Evolutionary conservation across 2,329 filamentous ascomycete genomes (phyloP), one percentile per base, ranked within the genome.

Genomic region (Colletotrichum cereale): DNA sequence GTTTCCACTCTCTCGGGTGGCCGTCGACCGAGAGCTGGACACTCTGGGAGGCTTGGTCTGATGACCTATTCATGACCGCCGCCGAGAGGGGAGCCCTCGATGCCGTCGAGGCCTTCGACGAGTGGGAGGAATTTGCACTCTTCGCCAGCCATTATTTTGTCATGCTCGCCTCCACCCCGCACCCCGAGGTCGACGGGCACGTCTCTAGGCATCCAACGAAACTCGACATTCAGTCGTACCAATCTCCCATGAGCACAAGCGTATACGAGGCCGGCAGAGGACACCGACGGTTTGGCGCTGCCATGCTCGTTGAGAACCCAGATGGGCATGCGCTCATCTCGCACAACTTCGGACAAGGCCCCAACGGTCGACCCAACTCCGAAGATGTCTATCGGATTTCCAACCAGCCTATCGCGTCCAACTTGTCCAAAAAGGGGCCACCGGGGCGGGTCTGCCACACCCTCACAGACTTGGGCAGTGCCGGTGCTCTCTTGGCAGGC

Each of bases 121-220:
- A 98, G 81, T 97, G 94, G 94, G 96, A 98, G 80, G 96, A 98
- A 77, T 95, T 98, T 78, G 91, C 92, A 2, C 84, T 97, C 0
- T 97, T 97, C 79, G 90, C 89, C 2, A 90, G 91, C 42, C 95
- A 98, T 80, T 97, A 97, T 80, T 93, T 95, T 75, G 82, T 98
- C 53, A 85, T 97, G 11, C 85, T 90, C 62, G 93, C 94, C 18
- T 86, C 83, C 52, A 89, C 48, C 26, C 44, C 34, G 4, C 5
- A 47, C 18, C 4, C 44, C 74, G 24, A 71, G 69, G 4, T 40
- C 26, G 7, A 40, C 58, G 53, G 53, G 18, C 18, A 65, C 75
- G 29, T 58, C 12, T 62, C 58, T 40, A 60, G 38, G 34, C 29
- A 44, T 26, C 24, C n/a, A 8, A 47, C n/a, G 47, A 60, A 64